Evolutionary conservation across 129 eudicot species (phyloP).

Genomic region (Flaveria robusta): DNA sequence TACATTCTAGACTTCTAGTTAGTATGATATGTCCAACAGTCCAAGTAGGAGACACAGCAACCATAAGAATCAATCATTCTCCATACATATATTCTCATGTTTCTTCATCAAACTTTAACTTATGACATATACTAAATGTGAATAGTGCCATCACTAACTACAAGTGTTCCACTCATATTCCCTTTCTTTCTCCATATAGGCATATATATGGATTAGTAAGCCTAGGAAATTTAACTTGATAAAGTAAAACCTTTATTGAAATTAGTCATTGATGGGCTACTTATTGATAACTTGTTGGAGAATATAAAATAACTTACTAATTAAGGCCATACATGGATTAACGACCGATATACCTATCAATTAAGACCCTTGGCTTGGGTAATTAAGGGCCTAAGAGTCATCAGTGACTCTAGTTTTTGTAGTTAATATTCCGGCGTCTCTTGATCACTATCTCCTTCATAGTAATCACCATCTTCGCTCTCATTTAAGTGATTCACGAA

Average conservation of each 20-base stretch:
- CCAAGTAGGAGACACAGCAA: conserved; percentile 2
- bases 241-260: neutral
- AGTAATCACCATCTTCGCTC: no score
- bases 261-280: neutral
- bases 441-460: no score
- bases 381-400: no score
- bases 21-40: conserved; percentile 12
- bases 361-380: no score
- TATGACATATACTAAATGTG: conserved; percentile 2
- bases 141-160: conserved; percentile 19
- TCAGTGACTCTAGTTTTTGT: no score
- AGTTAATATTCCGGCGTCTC: no score
- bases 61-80: conserved; percentile 11
- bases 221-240: neutral
- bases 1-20: conserved; percentile 13
- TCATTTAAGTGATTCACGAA: no score
- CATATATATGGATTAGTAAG: neutral
- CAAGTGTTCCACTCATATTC: conserved; percentile 16
- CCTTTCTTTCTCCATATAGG: neutral
- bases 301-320: neutral
- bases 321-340: no score
- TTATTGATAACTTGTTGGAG: neutral
- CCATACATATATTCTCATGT: conserved; percentile 1
- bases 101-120: conserved; percentile 5
- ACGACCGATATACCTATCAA: no score